A percentile compares a stretch with the other conserved stretches of the same genome.
Conservation (phyloP, 2,329 filamentous ascomycete species). For the Pseudogymnoascus sp. region DNA sequence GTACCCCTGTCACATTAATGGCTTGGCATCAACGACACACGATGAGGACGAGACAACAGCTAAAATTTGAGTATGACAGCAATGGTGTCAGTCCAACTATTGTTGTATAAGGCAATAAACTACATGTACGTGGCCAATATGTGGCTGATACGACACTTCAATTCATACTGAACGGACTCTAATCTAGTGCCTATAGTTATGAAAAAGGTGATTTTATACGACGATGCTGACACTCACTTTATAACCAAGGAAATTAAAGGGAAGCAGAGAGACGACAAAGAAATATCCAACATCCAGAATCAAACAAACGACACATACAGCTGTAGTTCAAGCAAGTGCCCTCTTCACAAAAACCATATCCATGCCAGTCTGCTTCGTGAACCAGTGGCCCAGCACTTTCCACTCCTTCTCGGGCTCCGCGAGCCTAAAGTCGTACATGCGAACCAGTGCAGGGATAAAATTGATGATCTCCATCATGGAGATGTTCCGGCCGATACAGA, state of each 20-base stretch:
- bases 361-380: constrained; percentile 28
- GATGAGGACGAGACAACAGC: background rate
- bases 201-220: background rate
- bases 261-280: background rate
- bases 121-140: background rate
- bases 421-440: constrained; percentile 25
- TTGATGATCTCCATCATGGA: constrained; percentile 33
- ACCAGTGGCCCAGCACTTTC: constrained; percentile 33
- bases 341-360: constrained; percentile 1
- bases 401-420: constrained; percentile 29
- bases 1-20: background rate
- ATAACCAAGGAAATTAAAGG: background rate
- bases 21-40: background rate
- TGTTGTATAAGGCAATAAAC: background rate
- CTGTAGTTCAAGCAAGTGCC: background rate
- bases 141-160: background rate
- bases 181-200: background rate
- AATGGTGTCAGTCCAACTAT: background rate
- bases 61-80: background rate
- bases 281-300: background rate
- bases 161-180: background rate
- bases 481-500: constrained; percentile 31
- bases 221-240: background rate
- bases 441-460: constrained; percentile 29
- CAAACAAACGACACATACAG: background rate